Conservation (phyloP, 2,329 filamentous ascomycete genomes). For the Ophiosphaerella narmari region DNA sequence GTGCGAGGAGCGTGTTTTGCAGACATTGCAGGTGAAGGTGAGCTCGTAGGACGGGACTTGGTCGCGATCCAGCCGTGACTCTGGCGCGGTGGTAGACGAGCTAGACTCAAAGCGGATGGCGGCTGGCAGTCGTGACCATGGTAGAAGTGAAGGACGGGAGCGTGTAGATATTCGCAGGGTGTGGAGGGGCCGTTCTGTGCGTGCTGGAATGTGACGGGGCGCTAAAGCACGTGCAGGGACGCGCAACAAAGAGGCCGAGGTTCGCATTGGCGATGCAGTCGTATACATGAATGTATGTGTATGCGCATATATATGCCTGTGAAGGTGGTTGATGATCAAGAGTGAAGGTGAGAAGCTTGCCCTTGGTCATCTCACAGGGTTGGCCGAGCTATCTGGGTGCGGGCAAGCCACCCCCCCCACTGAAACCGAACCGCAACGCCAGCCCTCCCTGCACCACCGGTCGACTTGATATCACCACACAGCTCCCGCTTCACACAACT, state of each 20-base stretch:
- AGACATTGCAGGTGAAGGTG: constrained; percentile 91
- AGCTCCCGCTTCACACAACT: not conserved
- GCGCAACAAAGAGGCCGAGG: constrained; percentile 30
- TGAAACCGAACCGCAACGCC: not conserved
- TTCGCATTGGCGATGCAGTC: constrained; percentile 23
- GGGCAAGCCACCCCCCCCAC: constrained; percentile 8
- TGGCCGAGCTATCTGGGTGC: constrained; percentile 10
- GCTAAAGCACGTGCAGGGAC: constrained; percentile 21
- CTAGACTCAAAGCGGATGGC: constrained; percentile 33
- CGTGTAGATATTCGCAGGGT: constrained; percentile 33
- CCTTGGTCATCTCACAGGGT: not conserved
- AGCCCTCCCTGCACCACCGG: not conserved
- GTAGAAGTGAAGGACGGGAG: constrained; percentile 19
- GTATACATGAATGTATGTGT: too few relatives aligned
- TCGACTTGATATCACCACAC: not conserved
- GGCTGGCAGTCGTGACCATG: constrained; percentile 12
- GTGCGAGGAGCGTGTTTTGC: constrained; percentile 79
- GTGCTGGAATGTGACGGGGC: constrained; percentile 31
- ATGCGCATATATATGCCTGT: not conserved
- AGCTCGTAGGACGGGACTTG: constrained; percentile 76
- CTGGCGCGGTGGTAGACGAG: constrained; percentile 32
- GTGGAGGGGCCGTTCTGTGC: constrained; percentile 30
- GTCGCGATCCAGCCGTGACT: constrained; percentile 43
- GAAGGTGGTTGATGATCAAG: not conserved
- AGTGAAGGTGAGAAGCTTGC: not conserved